Conservation (phyloP, 1,284 basidiomycete genomes). For the Vanrija sp. region DNA sequence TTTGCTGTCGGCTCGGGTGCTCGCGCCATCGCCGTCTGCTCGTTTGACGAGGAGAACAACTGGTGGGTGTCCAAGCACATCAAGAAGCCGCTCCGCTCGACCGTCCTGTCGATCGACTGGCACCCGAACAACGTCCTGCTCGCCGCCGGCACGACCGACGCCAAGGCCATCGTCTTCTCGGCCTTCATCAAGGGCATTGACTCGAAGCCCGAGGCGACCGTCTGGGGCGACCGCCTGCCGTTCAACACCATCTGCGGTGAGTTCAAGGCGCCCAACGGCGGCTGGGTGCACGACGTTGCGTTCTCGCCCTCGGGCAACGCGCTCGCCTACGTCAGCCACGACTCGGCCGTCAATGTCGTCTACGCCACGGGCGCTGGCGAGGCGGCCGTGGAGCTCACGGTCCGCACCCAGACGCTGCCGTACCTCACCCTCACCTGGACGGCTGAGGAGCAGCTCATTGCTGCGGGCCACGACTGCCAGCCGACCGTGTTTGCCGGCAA, state of each 20-base stretch:
- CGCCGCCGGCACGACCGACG: slow-evolving; percentile 89
- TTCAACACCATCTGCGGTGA: slow-evolving; percentile 98
- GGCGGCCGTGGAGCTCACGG: slow-evolving; percentile 58
- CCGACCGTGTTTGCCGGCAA: slow-evolving; percentile 79
- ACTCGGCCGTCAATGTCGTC: slow-evolving; percentile 82
- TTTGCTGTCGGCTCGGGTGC: slow-evolving; percentile 98
- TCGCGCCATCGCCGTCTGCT: slow-evolving; percentile 87
- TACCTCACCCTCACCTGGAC: slow-evolving; percentile 80
- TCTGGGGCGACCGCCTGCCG: slow-evolving; percentile 96
- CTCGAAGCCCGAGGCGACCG: slow-evolving; percentile 79
- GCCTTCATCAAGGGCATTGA: slow-evolving; percentile 99
- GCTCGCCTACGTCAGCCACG: slow-evolving; percentile 89
- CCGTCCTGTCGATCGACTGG: slow-evolving; percentile 92
- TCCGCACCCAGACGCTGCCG: slow-evolving; percentile 73
- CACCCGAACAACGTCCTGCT: slow-evolving; percentile 96
- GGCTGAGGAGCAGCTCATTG: slow-evolving; percentile 72
- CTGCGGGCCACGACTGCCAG: slow-evolving; percentile 97
- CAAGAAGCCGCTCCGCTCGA: slow-evolving; percentile 93
- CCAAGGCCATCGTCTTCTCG: slow-evolving; percentile 95
- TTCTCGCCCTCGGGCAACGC: slow-evolving; percentile 93
- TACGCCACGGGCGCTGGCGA: slow-evolving; percentile 67
- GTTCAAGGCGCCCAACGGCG: slow-evolving; percentile 78
- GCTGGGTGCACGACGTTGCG: slow-evolving; percentile 94
- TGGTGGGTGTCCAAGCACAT: slow-evolving; percentile 99
- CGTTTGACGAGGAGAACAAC: slow-evolving; percentile 93